phyloP scores from a whole-genome alignment of 208 protist species.

The Acanthamoeba royreba region DNA sequence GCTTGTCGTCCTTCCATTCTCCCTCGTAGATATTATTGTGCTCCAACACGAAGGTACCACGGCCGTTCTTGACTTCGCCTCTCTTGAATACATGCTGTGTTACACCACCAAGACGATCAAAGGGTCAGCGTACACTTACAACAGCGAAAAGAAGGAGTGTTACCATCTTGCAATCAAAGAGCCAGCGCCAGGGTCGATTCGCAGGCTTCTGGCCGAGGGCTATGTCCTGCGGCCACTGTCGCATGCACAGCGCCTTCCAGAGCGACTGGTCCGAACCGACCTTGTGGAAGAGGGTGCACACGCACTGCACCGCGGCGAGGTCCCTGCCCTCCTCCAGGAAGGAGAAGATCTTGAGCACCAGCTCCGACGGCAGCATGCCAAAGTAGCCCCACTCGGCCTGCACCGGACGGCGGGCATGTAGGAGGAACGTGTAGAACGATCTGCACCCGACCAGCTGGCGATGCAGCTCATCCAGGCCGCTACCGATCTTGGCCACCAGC shows the following conservation, averaged over 20 bases:
- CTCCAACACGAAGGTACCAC: neutral
- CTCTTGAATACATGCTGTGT: neutral
- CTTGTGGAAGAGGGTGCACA: neutral
- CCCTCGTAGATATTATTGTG: neutral
- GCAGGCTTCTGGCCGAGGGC: neutral
- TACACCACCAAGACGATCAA: neutral
- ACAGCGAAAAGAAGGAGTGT: too few species aligned
- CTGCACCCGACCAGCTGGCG: neutral
- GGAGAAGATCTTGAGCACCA: conserved; percentile 3
- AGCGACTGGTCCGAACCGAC: neutral
- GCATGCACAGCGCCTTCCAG: neutral
- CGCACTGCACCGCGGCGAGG: neutral
- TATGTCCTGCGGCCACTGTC: neutral
- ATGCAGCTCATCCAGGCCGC: neutral
- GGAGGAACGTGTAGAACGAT: neutral
- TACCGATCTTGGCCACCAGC: neutral
- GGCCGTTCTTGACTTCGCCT: neutral
- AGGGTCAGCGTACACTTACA: too few species aligned
- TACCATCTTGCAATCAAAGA: conserved; percentile 5
- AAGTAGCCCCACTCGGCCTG: conserved; percentile 15
- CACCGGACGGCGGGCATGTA: neutral
- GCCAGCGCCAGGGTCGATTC: neutral
- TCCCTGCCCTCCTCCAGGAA: neutral
- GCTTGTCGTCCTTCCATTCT: neutral
- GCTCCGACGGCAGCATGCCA: neutral